Evolutionary conservation across 768 basidiomycete genomes (phyloP).

Genomic region (Trametes meyenii): DNA sequence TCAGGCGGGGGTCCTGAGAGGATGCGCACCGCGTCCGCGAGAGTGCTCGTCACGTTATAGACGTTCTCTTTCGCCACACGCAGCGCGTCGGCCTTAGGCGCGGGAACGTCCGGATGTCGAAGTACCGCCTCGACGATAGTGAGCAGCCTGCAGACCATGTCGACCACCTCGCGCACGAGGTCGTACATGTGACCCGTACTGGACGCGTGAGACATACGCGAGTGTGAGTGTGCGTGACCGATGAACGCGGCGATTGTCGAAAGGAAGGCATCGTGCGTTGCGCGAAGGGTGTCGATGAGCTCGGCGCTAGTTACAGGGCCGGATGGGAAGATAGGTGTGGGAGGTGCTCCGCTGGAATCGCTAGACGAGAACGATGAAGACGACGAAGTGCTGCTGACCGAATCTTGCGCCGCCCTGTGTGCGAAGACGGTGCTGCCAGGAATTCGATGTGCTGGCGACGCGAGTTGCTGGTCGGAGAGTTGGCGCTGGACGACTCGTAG

Average conservation of each 20-base stretch:
- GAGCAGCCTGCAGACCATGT: conserved; percentile 89
- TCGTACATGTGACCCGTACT: conserved; percentile 94
- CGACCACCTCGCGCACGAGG: conserved; percentile 91
- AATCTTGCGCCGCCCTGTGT: conserved; percentile 38
- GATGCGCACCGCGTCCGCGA: conserved; percentile 85
- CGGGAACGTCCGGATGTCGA: conserved; percentile 69
- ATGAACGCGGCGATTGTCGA: conserved; percentile 97
- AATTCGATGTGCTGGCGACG: conserved; percentile 11
- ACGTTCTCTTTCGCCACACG: conserved; percentile 75
- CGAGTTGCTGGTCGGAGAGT: conserved; percentile 20
- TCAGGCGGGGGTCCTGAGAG: conserved; percentile 57
- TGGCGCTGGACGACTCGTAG: conserved; percentile 12
- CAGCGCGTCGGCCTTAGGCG: conserved; percentile 64
- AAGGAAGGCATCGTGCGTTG: conserved; percentile 86
- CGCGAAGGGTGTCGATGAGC: conserved; percentile 75
- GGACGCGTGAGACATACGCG: conserved; percentile 86
- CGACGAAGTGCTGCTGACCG: conserved; percentile 74
- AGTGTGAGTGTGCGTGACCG: conserved; percentile 94
- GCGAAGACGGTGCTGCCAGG: conserved; percentile 5
- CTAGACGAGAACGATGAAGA: conserved; percentile 68
- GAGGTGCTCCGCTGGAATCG: conserved; percentile 50
- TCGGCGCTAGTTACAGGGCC: conserved; percentile 72
- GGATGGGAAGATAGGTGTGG: conserved; percentile 61
- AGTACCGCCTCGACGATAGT: conserved; percentile 90
- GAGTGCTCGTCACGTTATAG: conserved; percentile 80